These are phyloP conservation scores for Coniochaeta ligniaria DNA, from an alignment of 2,329 filamentous ascomycete genomes.

Conservation along the genomic window DNA sequence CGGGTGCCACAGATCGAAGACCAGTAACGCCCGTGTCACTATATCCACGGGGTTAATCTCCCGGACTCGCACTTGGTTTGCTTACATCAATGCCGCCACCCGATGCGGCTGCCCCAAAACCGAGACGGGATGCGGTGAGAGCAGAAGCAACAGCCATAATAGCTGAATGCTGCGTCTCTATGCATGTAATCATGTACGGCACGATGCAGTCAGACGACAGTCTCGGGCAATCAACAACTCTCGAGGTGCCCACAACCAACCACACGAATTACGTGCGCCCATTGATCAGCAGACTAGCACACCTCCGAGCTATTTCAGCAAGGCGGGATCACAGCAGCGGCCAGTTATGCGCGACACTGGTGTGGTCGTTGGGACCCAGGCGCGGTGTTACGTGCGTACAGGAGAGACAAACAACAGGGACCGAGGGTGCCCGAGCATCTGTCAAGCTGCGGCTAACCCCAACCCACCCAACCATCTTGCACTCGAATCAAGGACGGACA, in stretches of 20 bases:
- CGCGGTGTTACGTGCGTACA: neutral
- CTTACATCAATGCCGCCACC: neutral
- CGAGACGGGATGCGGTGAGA: neutral
- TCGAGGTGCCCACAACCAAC: neutral
- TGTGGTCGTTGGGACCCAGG: no score
- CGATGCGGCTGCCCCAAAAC: neutral
- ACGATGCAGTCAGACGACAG: neutral
- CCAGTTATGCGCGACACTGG: no score
- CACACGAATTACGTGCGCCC: no score
- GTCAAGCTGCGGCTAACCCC: neutral
- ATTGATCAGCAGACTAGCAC: no score
- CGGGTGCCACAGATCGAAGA: constrained; percentile 15
- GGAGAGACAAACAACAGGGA: neutral
- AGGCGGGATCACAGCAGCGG: neutral
- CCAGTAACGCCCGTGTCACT: neutral
- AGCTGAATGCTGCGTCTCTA: neutral
- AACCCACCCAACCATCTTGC: neutral
- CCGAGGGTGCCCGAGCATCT: neutral
- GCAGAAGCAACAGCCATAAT: neutral
- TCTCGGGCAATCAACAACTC: neutral
- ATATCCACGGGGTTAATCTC: neutral
- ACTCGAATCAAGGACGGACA: neutral
- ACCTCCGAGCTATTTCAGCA: neutral
- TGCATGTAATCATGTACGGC: neutral
- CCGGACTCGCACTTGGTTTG: neutral